A percentile compares a stretch with the other conserved stretches of the same genome.
Conservation (phyloP, 441 rosid species). For the Melastoma candidum region DNA sequence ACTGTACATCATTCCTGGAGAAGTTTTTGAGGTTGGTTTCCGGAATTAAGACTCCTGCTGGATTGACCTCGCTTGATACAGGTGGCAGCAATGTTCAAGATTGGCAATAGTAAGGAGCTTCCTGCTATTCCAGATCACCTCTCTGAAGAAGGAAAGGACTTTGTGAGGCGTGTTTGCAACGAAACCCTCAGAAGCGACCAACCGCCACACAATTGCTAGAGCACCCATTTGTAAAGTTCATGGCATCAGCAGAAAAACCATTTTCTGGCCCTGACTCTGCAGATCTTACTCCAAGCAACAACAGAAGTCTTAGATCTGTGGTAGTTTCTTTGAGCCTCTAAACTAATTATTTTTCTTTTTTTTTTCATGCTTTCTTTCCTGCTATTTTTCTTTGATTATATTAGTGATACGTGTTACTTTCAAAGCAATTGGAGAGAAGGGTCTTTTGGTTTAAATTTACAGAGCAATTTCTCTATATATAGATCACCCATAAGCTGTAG, state of each 20-base stretch:
- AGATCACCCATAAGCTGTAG: no score
- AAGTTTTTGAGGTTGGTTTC: neutral
- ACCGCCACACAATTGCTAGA: conserved; percentile 72
- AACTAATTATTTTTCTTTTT: no score
- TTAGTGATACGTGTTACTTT: no score
- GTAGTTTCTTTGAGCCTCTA: conserved; percentile 25
- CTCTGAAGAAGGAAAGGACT: conserved; percentile 86
- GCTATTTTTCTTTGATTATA: no score
- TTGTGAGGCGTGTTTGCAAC: conserved; percentile 74
- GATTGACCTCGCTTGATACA: conserved; percentile 13
- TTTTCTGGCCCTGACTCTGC: conserved; percentile 24
- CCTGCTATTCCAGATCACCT: conserved; percentile 86
- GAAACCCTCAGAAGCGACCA: conserved; percentile 75
- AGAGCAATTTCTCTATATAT: no score
- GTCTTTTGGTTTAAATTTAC: no score
- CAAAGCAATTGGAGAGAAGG: no score
- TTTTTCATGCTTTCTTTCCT: no score
- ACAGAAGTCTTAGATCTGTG: conserved; percentile 32
- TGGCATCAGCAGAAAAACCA: conserved; percentile 53
- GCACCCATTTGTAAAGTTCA: conserved; percentile 74
- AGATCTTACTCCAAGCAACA: conserved; percentile 22
- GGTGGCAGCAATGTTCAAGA: conserved; percentile 93
- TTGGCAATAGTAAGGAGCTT: conserved; percentile 96
- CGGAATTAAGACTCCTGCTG: conserved; percentile 10
- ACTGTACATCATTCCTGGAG: conserved; percentile 5